Evolutionary conservation across 148 eudicot genomes (phyloP).

Genomic region (Dianthus caryophyllus): DNA sequence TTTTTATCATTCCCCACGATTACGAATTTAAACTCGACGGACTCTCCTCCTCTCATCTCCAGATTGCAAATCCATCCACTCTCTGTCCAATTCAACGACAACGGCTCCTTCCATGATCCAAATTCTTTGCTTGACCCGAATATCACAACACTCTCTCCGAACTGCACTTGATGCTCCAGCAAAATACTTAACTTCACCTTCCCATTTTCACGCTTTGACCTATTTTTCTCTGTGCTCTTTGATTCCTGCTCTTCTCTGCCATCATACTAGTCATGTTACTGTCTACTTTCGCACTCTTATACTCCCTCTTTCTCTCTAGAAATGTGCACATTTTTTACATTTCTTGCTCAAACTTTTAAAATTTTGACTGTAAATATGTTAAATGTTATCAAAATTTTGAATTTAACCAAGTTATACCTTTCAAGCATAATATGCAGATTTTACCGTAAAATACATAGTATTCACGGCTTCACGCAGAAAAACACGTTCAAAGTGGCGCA

Average conservation of each 20-base stretch:
- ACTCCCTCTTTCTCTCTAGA: no score
- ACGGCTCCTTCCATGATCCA: constrained; percentile 78
- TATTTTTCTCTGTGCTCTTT: constrained; percentile 25
- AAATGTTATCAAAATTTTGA: no score
- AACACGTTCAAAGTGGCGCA: no score
- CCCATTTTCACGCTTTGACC: constrained; percentile 29
- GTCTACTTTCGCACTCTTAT: neutral
- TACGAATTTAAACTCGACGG: constrained; percentile 78
- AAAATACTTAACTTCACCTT: constrained; percentile 53
- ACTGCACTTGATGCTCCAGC: constrained; percentile 80
- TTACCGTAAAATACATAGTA: no score
- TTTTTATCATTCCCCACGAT: constrained; percentile 46
- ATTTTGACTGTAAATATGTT: no score
- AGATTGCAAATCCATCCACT: constrained; percentile 72
- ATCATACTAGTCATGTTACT: constrained; percentile 20
- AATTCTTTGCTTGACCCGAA: constrained; percentile 67
- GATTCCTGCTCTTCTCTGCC: constrained; percentile 46
- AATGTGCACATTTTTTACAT: neutral
- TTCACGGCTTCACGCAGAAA: no score
- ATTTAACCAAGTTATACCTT: no score
- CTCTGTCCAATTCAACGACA: constrained; percentile 68
- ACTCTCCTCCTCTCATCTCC: constrained; percentile 47
- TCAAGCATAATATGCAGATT: no score
- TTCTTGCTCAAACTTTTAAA: neutral
- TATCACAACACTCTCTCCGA: constrained; percentile 69